Percentiles rank a stretch among this genome's conserved stretches.
phyloP scores from a whole-genome alignment of 768 basidiomycete species.

The Lentinula detonsa region DNA sequence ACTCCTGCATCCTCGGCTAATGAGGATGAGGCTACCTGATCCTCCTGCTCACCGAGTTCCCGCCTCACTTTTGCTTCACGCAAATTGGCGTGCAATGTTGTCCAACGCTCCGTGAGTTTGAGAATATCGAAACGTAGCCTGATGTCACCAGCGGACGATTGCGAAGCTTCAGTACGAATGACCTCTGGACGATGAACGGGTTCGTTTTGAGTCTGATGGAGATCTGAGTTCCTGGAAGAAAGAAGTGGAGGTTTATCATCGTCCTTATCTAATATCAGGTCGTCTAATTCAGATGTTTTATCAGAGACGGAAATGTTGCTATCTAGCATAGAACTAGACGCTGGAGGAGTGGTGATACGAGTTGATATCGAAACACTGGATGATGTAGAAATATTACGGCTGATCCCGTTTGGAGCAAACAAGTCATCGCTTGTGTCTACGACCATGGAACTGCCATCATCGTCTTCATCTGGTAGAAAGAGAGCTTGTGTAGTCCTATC shows the following conservation, averaged over 20 bases:
- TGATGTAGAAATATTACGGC: not conserved
- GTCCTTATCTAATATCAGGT: constrained; percentile 18
- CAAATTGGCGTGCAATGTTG: constrained; percentile 4
- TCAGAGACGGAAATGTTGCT: not conserved
- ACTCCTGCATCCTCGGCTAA: constrained; percentile 26
- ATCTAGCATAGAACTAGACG: not conserved
- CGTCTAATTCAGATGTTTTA: constrained; percentile 10
- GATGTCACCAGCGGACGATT: constrained; percentile 13
- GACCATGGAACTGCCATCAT: constrained; percentile 12
- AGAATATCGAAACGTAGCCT: constrained; percentile 28
- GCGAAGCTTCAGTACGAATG: constrained; percentile 21
- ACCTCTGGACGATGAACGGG: constrained; percentile 32
- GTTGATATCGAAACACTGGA: not conserved
- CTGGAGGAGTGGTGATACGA: not conserved
- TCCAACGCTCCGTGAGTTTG: constrained; percentile 21
- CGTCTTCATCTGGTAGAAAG: constrained; percentile 7
- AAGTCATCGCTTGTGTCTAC: constrained; percentile 10
- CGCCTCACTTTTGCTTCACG: not conserved
- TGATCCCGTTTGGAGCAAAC: not conserved
- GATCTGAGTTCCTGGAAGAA: constrained; percentile 6
- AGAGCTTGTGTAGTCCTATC: not conserved
- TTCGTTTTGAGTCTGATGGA: constrained; percentile 6
- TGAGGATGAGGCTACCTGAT: not conserved
- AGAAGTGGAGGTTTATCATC: constrained; percentile 12
- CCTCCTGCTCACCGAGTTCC: not conserved